Evolutionary conservation across 2,329 filamentous ascomycete species (phyloP), one percentile per base, ranked within the genome.

Genomic region (Diaporthe velutina): DNA sequence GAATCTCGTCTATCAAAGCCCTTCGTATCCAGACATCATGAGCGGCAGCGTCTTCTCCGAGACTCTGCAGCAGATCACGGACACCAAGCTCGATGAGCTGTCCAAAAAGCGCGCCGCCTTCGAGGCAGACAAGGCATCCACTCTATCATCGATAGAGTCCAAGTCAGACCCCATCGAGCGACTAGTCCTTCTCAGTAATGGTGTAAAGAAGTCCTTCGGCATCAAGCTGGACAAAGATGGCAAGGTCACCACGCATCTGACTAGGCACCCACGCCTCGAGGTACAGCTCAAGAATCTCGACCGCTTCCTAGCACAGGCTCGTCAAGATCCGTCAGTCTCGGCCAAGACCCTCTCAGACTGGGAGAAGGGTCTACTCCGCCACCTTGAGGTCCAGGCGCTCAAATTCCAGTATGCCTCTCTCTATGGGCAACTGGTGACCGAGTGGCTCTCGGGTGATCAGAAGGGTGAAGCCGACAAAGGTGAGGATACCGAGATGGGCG

Each of bases 191-290:
- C 77, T 87, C 42, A 80, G 79, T 45, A 68, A 80, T 38, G 84
- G 84, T 4, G 81, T 86, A 70, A 85, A 83, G 77, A 75, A 78
- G 10, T 83, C 80, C 73, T 84, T 83, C 74, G 78, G 75, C 38
- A 79, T 85, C 74, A 82, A 80, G 85, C 90, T 90, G 58, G 90
- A 92, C 71, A 87, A 89, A 74, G 86, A 86, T 61, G 86, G 86
- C 76, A 85, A 79, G 70, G 77, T 79, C 68, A 82, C 85, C 76
- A 88, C 80, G 80, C 30, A 76, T 0, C 74, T 78, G 2, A 82
- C 80, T 0, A 81, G 76, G 33, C 78, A 82, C 55, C 75, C 74
- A 0, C 75, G 77, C 1, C 77, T 85, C 0, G 81, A 83, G 66
- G 67, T 79, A 9, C 80, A 84, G 73, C 78, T 86, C 33, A 81